phyloP scores from a whole-genome alignment of 2,329 filamentous ascomycete species.

The Penicillium italicum region DNA sequence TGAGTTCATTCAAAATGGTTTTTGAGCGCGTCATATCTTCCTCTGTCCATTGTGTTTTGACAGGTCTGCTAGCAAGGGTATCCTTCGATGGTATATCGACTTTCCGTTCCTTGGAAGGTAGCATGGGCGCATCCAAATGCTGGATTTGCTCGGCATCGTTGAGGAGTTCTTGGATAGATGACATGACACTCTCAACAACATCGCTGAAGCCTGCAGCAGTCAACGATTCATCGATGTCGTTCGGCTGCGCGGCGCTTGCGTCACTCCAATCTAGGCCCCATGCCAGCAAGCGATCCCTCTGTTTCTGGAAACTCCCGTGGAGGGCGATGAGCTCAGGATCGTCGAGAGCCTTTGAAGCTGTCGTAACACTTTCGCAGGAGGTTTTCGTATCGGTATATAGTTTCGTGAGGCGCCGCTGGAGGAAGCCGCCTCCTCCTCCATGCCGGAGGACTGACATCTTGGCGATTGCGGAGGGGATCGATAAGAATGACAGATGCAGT shows the following conservation, averaged over 20 bases:
- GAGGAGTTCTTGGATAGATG: slow-evolving; percentile 60
- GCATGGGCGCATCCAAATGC: slow-evolving; percentile 41
- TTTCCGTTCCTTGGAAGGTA: slow-evolving; percentile 36
- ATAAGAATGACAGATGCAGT: slow-evolving; percentile 10
- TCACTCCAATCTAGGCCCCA: slow-evolving; percentile 67
- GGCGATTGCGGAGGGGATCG: slow-evolving; percentile 20
- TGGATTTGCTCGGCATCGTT: slow-evolving; percentile 60
- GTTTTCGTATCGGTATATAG: slow-evolving; percentile 63
- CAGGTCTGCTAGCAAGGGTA: slow-evolving; percentile 30
- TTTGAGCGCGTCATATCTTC: slow-evolving; percentile 55
- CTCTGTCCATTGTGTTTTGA: slow-evolving; percentile 46
- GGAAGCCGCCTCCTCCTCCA: slow-evolving; percentile 38
- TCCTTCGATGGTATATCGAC: slow-evolving; percentile 31
- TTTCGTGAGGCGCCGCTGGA: slow-evolving; percentile 54
- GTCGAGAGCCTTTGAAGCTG: slow-evolving; percentile 47
- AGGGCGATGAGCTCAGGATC: slow-evolving; percentile 55
- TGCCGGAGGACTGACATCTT: slow-evolving; percentile 48
- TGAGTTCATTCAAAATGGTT: slow-evolving; percentile 58
- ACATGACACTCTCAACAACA: slow-evolving; percentile 61
- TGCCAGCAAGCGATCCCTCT: slow-evolving; percentile 60
- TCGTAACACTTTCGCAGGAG: slow-evolving; percentile 55
- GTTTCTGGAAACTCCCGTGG: slow-evolving; percentile 59
- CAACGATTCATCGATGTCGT: slow-evolving; percentile 61
- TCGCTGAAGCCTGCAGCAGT: slow-evolving; percentile 61
- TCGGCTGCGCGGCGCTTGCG: slow-evolving; percentile 53